phyloP scores from a whole-genome alignment of 768 basidiomycete species.

The Podaxis mareebaensis region DNA sequence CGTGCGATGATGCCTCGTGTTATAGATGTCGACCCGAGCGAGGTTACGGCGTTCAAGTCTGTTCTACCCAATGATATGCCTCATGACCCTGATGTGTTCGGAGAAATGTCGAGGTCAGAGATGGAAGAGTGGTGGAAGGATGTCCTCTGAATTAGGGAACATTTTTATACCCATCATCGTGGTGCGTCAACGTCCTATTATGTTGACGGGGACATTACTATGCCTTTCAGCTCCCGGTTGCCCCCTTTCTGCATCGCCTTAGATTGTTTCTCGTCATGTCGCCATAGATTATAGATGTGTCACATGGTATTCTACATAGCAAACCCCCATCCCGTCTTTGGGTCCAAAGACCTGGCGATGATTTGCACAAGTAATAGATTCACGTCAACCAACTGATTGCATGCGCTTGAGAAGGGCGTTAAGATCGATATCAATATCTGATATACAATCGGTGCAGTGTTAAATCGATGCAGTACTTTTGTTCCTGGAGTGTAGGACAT shows the following conservation, averaged over 20 bases:
- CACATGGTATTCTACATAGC: background rate
- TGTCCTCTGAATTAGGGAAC: background rate
- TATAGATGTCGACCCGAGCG: slow-evolving; percentile 4
- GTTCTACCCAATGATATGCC: slow-evolving; percentile 7
- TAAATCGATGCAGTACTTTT: no score
- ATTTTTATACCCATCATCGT: background rate
- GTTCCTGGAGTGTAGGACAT: no score
- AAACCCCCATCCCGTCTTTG: background rate
- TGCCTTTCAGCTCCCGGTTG: background rate
- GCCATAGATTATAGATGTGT: background rate
- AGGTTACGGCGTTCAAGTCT: slow-evolving; percentile 9
- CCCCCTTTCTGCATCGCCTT: background rate
- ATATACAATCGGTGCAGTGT: no score
- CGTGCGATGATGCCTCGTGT: background rate
- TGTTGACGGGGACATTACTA: background rate
- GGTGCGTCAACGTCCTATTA: background rate
- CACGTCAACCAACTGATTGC: background rate
- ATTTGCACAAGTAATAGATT: no score
- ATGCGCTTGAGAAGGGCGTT: no score
- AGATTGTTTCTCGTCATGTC: background rate
- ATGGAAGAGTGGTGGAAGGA: slow-evolving; percentile 11
- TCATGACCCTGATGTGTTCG: slow-evolving; percentile 5
- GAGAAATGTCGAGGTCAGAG: slow-evolving; percentile 2
- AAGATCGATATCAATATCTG: no score
- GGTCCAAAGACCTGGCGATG: no score